These are phyloP conservation scores for Leccinum uliginosum DNA, from an alignment of 768 basidiomycete species.

Conservation along the genomic window DNA sequence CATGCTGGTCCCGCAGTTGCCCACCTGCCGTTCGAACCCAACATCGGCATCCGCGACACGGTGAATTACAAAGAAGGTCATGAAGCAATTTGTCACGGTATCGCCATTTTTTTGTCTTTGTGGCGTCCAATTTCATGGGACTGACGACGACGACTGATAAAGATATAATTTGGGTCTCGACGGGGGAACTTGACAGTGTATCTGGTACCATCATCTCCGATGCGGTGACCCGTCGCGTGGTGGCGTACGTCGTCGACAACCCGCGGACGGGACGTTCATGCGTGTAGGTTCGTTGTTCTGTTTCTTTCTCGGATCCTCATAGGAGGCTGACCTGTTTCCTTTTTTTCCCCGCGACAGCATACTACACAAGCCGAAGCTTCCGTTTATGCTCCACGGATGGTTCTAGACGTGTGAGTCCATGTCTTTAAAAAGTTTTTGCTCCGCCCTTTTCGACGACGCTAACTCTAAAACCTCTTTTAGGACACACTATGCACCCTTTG, in stretches of 20 bases:
- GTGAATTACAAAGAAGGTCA: slow-evolving; percentile 72
- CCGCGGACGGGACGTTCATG: slow-evolving; percentile 98
- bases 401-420: slow-evolving; percentile 54
- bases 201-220: slow-evolving; percentile 99
- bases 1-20: slow-evolving; percentile 92
- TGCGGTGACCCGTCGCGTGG: slow-evolving; percentile 65
- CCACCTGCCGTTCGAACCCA: slow-evolving; percentile 87
- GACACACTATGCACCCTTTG: slow-evolving; percentile 63
- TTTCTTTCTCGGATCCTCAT: not conserved
- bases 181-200: slow-evolving; percentile 86
- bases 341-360: slow-evolving; percentile 50
- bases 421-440: slow-evolving; percentile 1
- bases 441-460: not conserved
- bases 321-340: not conserved
- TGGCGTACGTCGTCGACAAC: slow-evolving; percentile 97
- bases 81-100: slow-evolving; percentile 37
- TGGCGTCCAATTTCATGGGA: slow-evolving; percentile 6
- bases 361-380: slow-evolving; percentile 95
- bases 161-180: slow-evolving; percentile 66
- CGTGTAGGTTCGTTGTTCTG: slow-evolving; percentile 65
- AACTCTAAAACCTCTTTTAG: slow-evolving; percentile 15
- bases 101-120: slow-evolving; percentile 28
- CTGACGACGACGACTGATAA: slow-evolving; percentile 14
- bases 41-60: slow-evolving; percentile 73
- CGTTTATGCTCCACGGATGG: slow-evolving; percentile 81